Evolutionary conservation across 345 rosid genomes (phyloP).

Genomic region (Eucalyptus marginata): DNA sequence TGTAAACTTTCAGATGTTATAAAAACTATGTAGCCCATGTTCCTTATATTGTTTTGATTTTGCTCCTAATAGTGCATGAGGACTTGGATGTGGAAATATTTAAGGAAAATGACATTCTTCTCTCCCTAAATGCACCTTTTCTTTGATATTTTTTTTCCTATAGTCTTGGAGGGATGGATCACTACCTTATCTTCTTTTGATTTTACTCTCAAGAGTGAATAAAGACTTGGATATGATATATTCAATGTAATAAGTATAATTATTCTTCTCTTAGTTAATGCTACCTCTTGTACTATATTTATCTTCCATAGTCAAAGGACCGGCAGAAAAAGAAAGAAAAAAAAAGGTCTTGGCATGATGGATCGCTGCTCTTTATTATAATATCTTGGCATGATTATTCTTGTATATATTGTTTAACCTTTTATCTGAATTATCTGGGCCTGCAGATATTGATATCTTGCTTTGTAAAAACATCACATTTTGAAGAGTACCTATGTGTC

Average conservation of each 20-base stretch:
- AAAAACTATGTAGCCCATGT: background rate
- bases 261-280: background rate
- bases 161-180: background rate
- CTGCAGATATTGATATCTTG: constrained; percentile 79
- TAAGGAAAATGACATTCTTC: background rate
- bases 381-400: background rate
- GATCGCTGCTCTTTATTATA: background rate
- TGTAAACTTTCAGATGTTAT: background rate
- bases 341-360: background rate
- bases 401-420: background rate
- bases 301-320: background rate
- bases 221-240: background rate
- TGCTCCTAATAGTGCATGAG: background rate
- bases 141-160: background rate
- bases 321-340: background rate
- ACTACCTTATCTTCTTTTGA: background rate
- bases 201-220: background rate
- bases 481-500: constrained; percentile 78
- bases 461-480: constrained; percentile 83
- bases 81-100: background rate
- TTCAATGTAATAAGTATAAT: background rate
- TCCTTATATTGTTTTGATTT: background rate
- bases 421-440: background rate
- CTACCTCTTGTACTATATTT: background rate
- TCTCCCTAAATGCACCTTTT: background rate